Evolutionary conservation across 129 eudicot species (phyloP), one percentile per base, ranked within the genome.

Genomic region (Mikania micrantha): DNA sequence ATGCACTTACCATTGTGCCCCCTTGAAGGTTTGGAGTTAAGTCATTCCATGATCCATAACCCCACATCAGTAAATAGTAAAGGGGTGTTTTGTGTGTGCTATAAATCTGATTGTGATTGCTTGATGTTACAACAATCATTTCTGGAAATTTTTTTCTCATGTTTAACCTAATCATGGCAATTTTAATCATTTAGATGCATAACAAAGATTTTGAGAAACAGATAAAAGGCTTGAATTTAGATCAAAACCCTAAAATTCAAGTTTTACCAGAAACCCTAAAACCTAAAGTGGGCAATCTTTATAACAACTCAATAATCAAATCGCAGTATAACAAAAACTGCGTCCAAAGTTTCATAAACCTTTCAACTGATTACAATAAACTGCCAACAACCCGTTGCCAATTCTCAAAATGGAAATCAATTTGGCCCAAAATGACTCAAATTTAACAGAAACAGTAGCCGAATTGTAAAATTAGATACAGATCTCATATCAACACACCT

Each of bases 401-500:
- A 22, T 3, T 32, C 49, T 15, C 73, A 74, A 25, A 54, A 39
- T 49, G 13, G 4, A 0, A 5, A 11, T 38, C 19, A 77, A 35
- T 41, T 25, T 12, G 29, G 24, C 36, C 38, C 38, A 47, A 49
- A 71, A 45, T 64, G 57, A 56, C 19, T 73, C 41, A 13, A 73
- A 75, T 49, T 45, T 4, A 75, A 27, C 70, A 44, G 4, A 54
- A 16, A 35, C 35, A 22, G 25, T 15, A 75, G 17, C 69, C 27
- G 29, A 59, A 58, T 57, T 70, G 40, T 22, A 34, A 35, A 64
- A 29, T 12, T 4, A 64, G 50, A 59, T 25, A 56, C 60, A 28
- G 73, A 75, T 80, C 77, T 64, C 79, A 69, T 24, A 35, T 70
- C 70, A 45, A 62, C 20, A 60, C 60, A 52, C 65, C 71, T 45